Evolutionary conservation across 192 early-diverging fungal genomes (phyloP), one percentile per base, ranked within the genome.

Genomic region (Coemansia sp.): DNA sequence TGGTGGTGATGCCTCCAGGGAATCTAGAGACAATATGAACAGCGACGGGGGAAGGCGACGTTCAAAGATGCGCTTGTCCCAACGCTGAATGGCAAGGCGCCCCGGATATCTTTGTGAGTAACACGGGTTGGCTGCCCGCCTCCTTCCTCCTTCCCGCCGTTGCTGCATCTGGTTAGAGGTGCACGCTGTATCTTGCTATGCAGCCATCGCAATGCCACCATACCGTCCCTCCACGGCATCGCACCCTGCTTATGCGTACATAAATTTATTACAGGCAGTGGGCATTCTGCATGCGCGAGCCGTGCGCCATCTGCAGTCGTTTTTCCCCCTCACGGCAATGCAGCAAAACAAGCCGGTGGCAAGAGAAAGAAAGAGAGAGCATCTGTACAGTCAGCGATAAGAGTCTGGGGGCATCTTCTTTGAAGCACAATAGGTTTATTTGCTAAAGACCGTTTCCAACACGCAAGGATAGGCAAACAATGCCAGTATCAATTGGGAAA

Each of bases 241-340:
- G 57, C 57, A 60, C 57, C 57, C 57, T 60, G 53, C 53, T 5
- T 55, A 55, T 55, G 53, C 53, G 53, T 60, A 60, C 57, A 60
- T 60, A 60, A 34, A 60, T 60, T 57, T 60, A 60, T 60, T 60
- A 34, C 31, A n/a, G 57, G 57, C 57, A 60, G 16, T 34, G 31
- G 57, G 57, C 57, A 60, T 60, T 60, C 57, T 33, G 31, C 57
- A 60, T 60, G 57, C 57, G 57, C 57, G 31, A 60, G 31, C 57
- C 57, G 57, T 60, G 57, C 57, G 57, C 57, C 57, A 60, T 60
- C 57, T 60, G 57, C 57, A 60, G 57, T 11, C 31, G 57, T 34
- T 55, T 34, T 55, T 55, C 53, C 27, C 53, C 27, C 24, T 55
- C 24, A 12, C 13, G 53, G 24, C 24, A 33, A 34, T 60, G 57